Conservation (phyloP, 208 protist genomes). For the Blechomonas ayalai region DNA sequence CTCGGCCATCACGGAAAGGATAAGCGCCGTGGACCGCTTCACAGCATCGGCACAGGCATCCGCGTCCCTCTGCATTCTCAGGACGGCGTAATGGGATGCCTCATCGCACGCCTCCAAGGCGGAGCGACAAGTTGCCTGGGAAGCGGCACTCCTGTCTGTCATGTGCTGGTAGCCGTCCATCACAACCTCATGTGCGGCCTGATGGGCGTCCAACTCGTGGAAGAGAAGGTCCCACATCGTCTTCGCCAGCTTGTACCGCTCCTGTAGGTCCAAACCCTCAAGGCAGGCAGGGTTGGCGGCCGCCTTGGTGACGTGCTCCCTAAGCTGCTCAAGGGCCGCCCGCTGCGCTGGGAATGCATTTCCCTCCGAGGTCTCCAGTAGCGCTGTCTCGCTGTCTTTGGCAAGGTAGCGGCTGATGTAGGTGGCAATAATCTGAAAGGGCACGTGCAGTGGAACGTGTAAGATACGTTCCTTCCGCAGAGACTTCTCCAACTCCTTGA, state of each 20-base stretch:
- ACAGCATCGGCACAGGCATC: constrained; percentile 25
- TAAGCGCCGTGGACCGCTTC: constrained; percentile 12
- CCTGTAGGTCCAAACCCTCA: neutral
- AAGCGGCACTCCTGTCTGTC: constrained; percentile 3
- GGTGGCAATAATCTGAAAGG: constrained; percentile 34
- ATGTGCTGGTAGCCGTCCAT: constrained; percentile 7
- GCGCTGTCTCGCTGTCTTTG: neutral
- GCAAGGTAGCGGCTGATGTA: constrained; percentile 26
- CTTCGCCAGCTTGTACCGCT: constrained; percentile 16
- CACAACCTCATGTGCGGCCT: constrained; percentile 15
- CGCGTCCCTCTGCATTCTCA: constrained; percentile 27
- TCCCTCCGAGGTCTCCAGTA: constrained; percentile 16
- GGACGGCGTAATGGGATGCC: constrained; percentile 11
- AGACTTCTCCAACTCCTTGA: constrained; percentile 37
- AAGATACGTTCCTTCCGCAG: constrained; percentile 33
- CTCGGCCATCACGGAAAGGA: constrained; percentile 12
- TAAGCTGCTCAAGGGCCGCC: constrained; percentile 4
- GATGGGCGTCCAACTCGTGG: constrained; percentile 33
- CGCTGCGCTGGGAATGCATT: constrained; percentile 6
- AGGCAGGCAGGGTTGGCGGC: neutral
- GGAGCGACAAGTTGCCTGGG: constrained; percentile 2
- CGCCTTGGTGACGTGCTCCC: neutral
- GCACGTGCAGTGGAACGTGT: constrained; percentile 45
- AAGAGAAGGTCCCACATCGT: constrained; percentile 55
- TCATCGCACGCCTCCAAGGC: constrained; percentile 19